Evolutionary conservation across 495 filamentous ascomycete genomes (phyloP).

Genomic region (Xylaria curta): DNA sequence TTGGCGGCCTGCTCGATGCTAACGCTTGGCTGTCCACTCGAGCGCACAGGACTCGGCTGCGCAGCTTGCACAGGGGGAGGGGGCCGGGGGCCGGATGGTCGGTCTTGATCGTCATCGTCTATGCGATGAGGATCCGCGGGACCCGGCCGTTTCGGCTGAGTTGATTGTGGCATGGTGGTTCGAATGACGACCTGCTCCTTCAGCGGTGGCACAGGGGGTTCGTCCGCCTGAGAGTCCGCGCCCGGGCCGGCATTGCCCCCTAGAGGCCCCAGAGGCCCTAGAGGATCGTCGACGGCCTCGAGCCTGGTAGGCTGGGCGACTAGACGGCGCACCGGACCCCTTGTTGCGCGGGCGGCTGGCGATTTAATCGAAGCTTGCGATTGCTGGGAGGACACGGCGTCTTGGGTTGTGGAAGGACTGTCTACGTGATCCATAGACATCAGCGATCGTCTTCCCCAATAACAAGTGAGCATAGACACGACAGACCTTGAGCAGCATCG

Average conservation of each 20-base stretch:
- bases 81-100: conserved; percentile 60
- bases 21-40: conserved; percentile 78
- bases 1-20: conserved; percentile 89
- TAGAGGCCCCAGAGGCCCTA: conserved; percentile 90
- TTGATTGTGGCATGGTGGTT: conserved; percentile 52
- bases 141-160: conserved; percentile 58
- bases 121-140: conserved; percentile 57
- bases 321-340: conserved; percentile 63
- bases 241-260: conserved; percentile 53
- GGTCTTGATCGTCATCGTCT: conserved; percentile 57
- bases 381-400: conserved; percentile 37
- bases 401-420: conserved; percentile 28
- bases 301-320: conserved; percentile 82
- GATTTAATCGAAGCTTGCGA: conserved; percentile 44
- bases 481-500: conserved; percentile 24
- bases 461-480: conserved; percentile 20
- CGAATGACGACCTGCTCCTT: conserved; percentile 77
- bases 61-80: conserved; percentile 78
- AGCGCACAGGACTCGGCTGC: conserved; percentile 56
- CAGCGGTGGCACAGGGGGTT: conserved; percentile 85
- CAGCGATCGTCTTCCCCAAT: conserved; percentile 40
- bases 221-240: conserved; percentile 55
- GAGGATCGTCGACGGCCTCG: conserved; percentile 81
- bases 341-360: conserved; percentile 37
- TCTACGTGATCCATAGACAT: conserved; percentile 36